These are phyloP conservation scores for Saussurea involucrata DNA, from an alignment of 129 eudicot species.

Conservation along the genomic window DNA sequence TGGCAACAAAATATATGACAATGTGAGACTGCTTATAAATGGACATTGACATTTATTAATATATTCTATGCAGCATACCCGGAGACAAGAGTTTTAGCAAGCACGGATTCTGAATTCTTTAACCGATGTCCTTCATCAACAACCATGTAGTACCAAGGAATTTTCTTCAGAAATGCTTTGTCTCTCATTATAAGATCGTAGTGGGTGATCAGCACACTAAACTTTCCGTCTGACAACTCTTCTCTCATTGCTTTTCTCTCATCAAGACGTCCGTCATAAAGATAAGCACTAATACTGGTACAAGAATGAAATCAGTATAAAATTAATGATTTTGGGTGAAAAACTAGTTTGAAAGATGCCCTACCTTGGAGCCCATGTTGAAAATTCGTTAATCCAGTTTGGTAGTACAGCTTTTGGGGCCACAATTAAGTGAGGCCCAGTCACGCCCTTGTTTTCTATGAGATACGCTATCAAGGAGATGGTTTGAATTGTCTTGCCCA, in stretches of 20 bases:
- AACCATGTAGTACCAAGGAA: slow-evolving; percentile 88
- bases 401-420: slow-evolving; percentile 96
- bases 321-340: background rate
- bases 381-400: slow-evolving; percentile 84
- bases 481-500: slow-evolving; percentile 96
- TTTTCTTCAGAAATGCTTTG: slow-evolving; percentile 79
- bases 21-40: background rate
- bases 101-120: slow-evolving; percentile 88
- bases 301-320: slow-evolving; percentile 12
- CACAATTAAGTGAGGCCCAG: slow-evolving; percentile 90
- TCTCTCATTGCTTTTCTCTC: slow-evolving; percentile 89
- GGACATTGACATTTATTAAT: background rate
- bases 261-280: slow-evolving; percentile 90
- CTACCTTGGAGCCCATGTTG: slow-evolving; percentile 95
- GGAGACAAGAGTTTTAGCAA: slow-evolving; percentile 82
- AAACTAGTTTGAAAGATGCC: background rate
- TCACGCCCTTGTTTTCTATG: slow-evolving; percentile 78
- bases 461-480: slow-evolving; percentile 83
- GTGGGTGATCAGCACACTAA: slow-evolving; percentile 81
- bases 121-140: slow-evolving; percentile 99
- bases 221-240: slow-evolving; percentile 79
- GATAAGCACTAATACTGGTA: slow-evolving; percentile 68
- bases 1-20: background rate
- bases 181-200: slow-evolving; percentile 97
- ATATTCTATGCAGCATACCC: slow-evolving; percentile 58